Conservation (phyloP, 2,329 filamentous ascomycete species). For the Rosellinia necatrix region DNA sequence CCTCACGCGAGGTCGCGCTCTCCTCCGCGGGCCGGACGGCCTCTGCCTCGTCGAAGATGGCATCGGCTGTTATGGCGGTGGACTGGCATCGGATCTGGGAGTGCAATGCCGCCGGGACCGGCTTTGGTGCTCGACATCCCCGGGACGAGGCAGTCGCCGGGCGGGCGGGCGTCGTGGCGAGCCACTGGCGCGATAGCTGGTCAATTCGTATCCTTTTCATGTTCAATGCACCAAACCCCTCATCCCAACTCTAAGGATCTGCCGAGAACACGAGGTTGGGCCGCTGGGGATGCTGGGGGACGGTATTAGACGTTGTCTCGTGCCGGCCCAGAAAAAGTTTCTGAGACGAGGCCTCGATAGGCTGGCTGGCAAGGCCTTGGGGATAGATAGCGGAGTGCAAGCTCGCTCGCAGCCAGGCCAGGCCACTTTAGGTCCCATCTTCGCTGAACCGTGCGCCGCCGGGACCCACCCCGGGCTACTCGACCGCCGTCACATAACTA, state of each 20-base stretch:
- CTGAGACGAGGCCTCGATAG: constrained; percentile 22
- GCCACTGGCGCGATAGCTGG: constrained; percentile 64
- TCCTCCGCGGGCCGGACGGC: constrained; percentile 24
- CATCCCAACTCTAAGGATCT: constrained; percentile 31
- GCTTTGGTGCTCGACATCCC: constrained; percentile 32
- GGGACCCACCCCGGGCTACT: constrained; percentile 1
- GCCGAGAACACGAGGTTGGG: constrained; percentile 33
- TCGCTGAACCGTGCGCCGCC: constrained; percentile 17
- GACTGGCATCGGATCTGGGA: constrained; percentile 37
- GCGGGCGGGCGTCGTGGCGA: constrained; percentile 50
- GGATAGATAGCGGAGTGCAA: constrained; percentile 24
- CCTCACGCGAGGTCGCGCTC: constrained; percentile 27
- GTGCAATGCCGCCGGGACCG: constrained; percentile 22
- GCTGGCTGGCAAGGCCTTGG: too few relatives aligned
- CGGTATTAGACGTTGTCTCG: constrained; percentile 32
- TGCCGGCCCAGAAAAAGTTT: constrained; percentile 41
- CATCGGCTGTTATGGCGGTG: constrained; percentile 6
- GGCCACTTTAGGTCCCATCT: not conserved
- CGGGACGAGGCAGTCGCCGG: constrained; percentile 46
- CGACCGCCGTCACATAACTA: too few relatives aligned
- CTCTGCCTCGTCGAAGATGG: constrained; percentile 32
- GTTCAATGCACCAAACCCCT: constrained; percentile 32
- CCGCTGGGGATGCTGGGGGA: constrained; percentile 24
- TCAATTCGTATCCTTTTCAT: constrained; percentile 68
- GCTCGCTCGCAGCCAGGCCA: constrained; percentile 19